Evolutionary conservation across 1,139 yeast genomes (phyloP).

Genomic region (Zygosaccharomyces pseudobailii): DNA sequence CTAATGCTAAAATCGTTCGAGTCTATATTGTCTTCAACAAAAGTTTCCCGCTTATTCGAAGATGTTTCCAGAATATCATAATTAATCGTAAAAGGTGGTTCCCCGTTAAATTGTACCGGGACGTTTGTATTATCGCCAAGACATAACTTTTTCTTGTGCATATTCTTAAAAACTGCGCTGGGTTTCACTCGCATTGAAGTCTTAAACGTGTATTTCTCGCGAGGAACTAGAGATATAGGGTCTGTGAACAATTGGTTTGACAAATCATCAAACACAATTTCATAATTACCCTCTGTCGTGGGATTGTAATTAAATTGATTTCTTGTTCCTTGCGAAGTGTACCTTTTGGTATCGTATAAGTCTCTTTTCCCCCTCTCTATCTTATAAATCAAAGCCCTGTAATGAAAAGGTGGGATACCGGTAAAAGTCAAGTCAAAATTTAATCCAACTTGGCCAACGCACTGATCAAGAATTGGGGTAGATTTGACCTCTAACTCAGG

Average conservation of each 20-base stretch:
- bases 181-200: slow-evolving; percentile 45
- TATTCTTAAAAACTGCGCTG: slow-evolving; percentile 35
- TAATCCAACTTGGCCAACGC: slow-evolving; percentile 90
- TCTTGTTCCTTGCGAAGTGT: slow-evolving; percentile 40
- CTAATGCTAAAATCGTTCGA: slow-evolving; percentile 40
- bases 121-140: slow-evolving; percentile 45
- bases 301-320: slow-evolving; percentile 69
- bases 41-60: slow-evolving; percentile 42
- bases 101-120: slow-evolving; percentile 64
- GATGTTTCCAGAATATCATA: slow-evolving; percentile 61
- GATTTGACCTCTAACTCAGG: slow-evolving; percentile 54
- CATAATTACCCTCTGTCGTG: slow-evolving; percentile 72
- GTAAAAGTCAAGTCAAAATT: slow-evolving; percentile 58
- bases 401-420: slow-evolving; percentile 79
- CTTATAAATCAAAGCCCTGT: slow-evolving; percentile 58
- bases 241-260: slow-evolving; percentile 52
- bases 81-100: slow-evolving; percentile 66
- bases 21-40: slow-evolving; percentile 42
- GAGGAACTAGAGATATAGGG: slow-evolving; percentile 34
- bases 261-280: slow-evolving; percentile 58
- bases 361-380: slow-evolving; percentile 37
- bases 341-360: slow-evolving; percentile 37
- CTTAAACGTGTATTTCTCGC: slow-evolving; percentile 33
- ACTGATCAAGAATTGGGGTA: slow-evolving; percentile 67
- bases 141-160: slow-evolving; percentile 38